Base-by-base conservation (phyloP, 345 rosid genomes). In the Aquilaria sinensis region DNA sequence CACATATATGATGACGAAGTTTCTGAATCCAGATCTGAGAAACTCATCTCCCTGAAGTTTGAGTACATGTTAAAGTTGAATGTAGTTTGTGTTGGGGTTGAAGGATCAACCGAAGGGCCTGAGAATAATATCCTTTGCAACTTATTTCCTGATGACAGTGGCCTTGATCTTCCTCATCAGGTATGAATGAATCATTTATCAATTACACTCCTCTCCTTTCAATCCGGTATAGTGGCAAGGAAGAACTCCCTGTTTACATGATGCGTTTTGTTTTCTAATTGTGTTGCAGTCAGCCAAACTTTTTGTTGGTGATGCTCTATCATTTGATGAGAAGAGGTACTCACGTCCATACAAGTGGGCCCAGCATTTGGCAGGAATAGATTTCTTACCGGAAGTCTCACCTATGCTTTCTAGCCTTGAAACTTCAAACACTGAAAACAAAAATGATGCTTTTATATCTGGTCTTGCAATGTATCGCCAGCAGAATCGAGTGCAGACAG, bases 311-410 rank as follows among this genome's bases (percentile, higher is more conserved):
- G 76, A 77, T 56, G 51, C 52, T 58, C 78, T 67, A 47, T 72
- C 63, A 54, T 88, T 90, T 66, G 90, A 82, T 74, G 80, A 71
- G 57, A 81, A 69, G 69, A 83, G 84, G 75, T 75, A 72, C 61
- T 86, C 83, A 48, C 96, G 88, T 62, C 96, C 97, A 49, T 94
- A 83, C 69, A 90, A 86, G 74, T 88, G 97, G 99, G 96, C 89
- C 33, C 97, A 88, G 64, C 91, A 82, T 79, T 79, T 94, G 78
- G 97, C 97, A 0, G 99, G 97, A 72, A 88, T 94, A 56, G 96
- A 83, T 78, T 80, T 90, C 77, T 81, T 90, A 66, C 97, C 95
- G 8, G 99, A 94, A 71, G 82, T 87, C 64, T 73, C 96, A 49
- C 96, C 90, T 12, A 71, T 88, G 80, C 77, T 88, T 53, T 62